A percentile compares a stretch with the other conserved stretches of the same genome.
These are phyloP conservation scores for Solanum aculeatissimum DNA, from an alignment of 305 asterid species.

Conservation along the genomic window DNA sequence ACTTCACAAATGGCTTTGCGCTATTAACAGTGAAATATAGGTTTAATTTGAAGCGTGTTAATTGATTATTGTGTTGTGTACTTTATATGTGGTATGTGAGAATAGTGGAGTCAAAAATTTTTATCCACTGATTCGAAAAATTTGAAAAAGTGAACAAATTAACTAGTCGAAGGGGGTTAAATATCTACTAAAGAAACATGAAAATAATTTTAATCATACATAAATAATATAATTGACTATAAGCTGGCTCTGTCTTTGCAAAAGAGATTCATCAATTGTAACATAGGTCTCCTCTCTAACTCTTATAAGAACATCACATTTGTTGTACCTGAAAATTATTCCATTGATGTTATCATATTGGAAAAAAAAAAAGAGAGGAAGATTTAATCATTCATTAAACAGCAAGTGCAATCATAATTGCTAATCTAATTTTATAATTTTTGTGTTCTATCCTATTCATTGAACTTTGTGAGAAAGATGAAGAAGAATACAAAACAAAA, in stretches of 20 bases:
- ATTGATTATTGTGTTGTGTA: not conserved
- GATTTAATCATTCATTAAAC: too few species aligned
- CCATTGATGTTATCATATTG: not conserved
- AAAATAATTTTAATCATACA: too few species aligned
- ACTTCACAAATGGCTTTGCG: not conserved
- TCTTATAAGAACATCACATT: not conserved
- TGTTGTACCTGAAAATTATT: not conserved
- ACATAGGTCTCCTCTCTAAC: not conserved
- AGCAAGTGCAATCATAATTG: too few species aligned
- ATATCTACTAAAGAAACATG: too few species aligned
- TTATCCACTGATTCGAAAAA: too few species aligned
- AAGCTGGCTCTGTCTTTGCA: too few species aligned
- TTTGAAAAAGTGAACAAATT: too few species aligned
- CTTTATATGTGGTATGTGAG: not conserved
- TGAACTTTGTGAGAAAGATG: not conserved
- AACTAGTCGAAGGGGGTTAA: too few species aligned
- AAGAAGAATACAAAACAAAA: not conserved
- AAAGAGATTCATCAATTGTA: too few species aligned
- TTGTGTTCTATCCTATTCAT: not conserved
- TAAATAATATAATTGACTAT: too few species aligned
- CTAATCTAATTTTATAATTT: too few species aligned
- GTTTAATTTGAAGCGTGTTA: not conserved
- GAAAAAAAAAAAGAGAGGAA: not conserved
- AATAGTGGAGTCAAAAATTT: too few species aligned
- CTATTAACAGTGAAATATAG: not conserved